Evolutionary conservation across 2,329 filamentous ascomycete species (phyloP), one percentile per base, ranked within the genome.

Genomic region (Colletotrichum karsti): DNA sequence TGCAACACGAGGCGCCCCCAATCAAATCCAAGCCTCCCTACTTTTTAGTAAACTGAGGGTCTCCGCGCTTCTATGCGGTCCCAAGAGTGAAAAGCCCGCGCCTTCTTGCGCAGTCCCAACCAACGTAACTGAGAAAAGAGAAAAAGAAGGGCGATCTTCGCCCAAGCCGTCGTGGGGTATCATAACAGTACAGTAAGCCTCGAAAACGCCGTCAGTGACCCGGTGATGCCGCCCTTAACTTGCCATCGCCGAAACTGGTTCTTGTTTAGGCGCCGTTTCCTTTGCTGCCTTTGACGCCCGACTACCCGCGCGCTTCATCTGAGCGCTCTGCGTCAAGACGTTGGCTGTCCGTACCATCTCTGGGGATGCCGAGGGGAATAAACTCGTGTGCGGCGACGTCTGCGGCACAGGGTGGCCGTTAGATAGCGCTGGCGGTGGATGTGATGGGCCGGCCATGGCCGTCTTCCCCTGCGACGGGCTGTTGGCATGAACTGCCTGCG

Each of bases 131-230:
- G 51, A 58, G 39, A 33, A 48, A n/a, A 57, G 39, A 35, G 50
- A 42, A 39, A 63, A 51, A 54, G 48, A 20, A 33, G 66, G 55
- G 61, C 46, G 26, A 24, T 24, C 15, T n/a, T 30, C 48, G 66
- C 66, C 66, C 63, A 26, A 60, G 66, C 63, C 66, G 66, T 67
- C 62, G 56, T 69, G 66, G 66, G 66, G 66, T 69, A 69, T 69
- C 66, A 69, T 69, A 69, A 69, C 66, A 69, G 66, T 67, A 61
- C 48, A 69, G 56, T 65, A 67, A 69, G 62, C 66, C 51, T 67
- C 48, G 65, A 69, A 67, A 69, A 69, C 66, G 62, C 66, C 66
- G 56, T 61, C 41, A 57, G 55, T 48, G 55, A 41, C 67, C 58
- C 22, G 48, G 35, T 60, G 57, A 54, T 69, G 68, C 48, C 59